Base-by-base conservation (phyloP, 1,284 basidiomycete genomes). In the Phellopilus nigrolimitatus region DNA sequence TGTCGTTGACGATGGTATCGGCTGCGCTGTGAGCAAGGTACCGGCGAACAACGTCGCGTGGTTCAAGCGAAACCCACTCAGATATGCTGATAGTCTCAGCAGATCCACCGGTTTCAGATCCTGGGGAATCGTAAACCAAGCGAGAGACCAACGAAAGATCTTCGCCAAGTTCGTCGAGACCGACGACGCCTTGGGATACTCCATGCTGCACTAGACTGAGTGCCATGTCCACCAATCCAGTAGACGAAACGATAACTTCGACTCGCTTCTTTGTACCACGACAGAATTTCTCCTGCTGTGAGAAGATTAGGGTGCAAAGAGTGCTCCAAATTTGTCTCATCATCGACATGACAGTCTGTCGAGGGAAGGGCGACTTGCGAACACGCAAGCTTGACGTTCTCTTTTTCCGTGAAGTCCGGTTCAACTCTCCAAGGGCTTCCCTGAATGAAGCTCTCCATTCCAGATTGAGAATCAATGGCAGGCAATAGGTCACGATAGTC, bases 71-170 rank as follows among this genome's bases (percentile, higher is more conserved):
- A 39, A 73, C 72, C 93, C 93, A 97, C 37, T 73, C 70, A 17
- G 58, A 47, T n/a, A 95, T 71, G 0, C 84, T 85, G 88, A 90
- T 93, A 56, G 87, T 74, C 24, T 74, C 76, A 17, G 71, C 69
- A 4, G 62, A 61, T 8, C 60, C 61, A 19, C 66, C 64, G 25
- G 71, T 63, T 5, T 66, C 67, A 7, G 66, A 63, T 47, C 72
- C 71, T 38, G 75, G 76, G 15, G 82, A 78, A 63, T 95, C 91
- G 61, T 97, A 97, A 15, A 94, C 82, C 37, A 97, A 76, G 22
- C 87, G 78, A 1, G 87, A 84, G 41, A 97, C 75, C 5, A 97
- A 78, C 58, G 83, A 88, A 39, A 97, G 78, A 54, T 97, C 92
- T 70, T 97, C 94, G 5, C 91, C 94, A 3, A 93, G 67, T 59